These are phyloP conservation scores for Colletotrichum horii DNA, from an alignment of 2,329 filamentous ascomycete genomes.

Conservation along the genomic window DNA sequence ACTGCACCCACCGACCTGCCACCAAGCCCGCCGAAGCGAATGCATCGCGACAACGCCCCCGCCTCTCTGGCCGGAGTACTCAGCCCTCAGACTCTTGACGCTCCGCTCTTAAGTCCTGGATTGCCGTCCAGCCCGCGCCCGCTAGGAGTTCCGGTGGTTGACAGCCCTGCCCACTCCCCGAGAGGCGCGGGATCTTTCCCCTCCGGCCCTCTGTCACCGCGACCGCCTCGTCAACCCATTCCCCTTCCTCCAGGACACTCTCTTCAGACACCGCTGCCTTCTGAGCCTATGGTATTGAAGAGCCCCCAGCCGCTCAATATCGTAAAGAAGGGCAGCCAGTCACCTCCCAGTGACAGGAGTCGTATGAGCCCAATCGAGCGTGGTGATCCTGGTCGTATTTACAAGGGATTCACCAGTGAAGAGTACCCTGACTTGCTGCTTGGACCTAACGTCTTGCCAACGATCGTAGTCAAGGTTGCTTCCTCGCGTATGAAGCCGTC, in stretches of 20 bases:
- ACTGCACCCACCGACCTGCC: slow-evolving; percentile 36
- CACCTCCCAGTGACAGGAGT: slow-evolving; percentile 32
- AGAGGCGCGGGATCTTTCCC: slow-evolving; percentile 48
- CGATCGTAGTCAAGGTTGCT: slow-evolving; percentile 84
- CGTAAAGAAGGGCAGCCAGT: slow-evolving; percentile 36
- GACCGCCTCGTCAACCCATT: slow-evolving; percentile 75
- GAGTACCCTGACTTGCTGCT: slow-evolving; percentile 87
- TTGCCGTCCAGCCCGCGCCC: slow-evolving; percentile 67
- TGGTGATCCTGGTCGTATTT: slow-evolving; percentile 56
- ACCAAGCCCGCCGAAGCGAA: slow-evolving; percentile 39
- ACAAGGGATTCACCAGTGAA: slow-evolving; percentile 79
- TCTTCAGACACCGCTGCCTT: slow-evolving; percentile 55
- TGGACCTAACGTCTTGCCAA: slow-evolving; percentile 85
- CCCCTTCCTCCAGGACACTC: slow-evolving; percentile 75
- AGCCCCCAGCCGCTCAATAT: slow-evolving; percentile 47
- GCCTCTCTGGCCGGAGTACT: slow-evolving; percentile 60
- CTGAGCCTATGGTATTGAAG: slow-evolving; percentile 35
- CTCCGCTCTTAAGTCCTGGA: slow-evolving; percentile 62
- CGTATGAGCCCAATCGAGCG: slow-evolving; percentile 46
- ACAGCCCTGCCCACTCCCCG: slow-evolving; percentile 61
- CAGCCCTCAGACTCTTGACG: slow-evolving; percentile 37
- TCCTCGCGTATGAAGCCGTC: slow-evolving; percentile 96
- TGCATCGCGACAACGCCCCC: slow-evolving; percentile 43
- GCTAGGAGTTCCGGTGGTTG: slow-evolving; percentile 29
- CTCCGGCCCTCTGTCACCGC: slow-evolving; percentile 69